Evolutionary conservation across 352 stramenopile species (phyloP), one percentile per base, ranked within the genome.

Genomic region (Pseudoperonospora humuli): DNA sequence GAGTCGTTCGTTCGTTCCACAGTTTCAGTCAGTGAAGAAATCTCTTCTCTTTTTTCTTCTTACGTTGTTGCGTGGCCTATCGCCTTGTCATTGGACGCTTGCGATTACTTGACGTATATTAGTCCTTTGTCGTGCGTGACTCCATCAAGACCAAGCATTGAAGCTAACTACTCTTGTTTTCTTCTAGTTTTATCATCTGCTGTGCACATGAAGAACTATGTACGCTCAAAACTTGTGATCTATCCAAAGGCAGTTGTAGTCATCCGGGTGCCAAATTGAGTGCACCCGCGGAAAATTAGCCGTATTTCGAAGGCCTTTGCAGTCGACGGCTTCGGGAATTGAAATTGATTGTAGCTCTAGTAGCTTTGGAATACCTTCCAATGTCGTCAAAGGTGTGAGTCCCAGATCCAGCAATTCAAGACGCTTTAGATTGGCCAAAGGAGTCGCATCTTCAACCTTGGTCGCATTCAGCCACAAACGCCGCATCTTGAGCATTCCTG

Each of bases 181-280:
- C n/a, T n/a, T n/a, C n/a, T n/a, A n/a, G n/a, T n/a, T n/a, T n/a
- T n/a, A n/a, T n/a, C n/a, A n/a, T n/a, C 32, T 40, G 23, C n/a
- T 35, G 21, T 50, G 14, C 35, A 33, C 37, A 37, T 20, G 20
- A 20, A 21, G n/a, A n/a, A n/a, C n/a, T n/a, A 39, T 13, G 14
- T 34, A 13, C 17, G 11, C 21, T 65, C 27, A 70, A 57, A 70
- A 70, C 15, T 60, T 61, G 52, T 83, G 70, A 47, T 68, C 61
- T 34, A 57, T 82, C 69, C 67, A 80, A 5, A 84, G 61, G 27
- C 69, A 84, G 43, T 78, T 84, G 64, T 75, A 80, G 35, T 69
- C 62, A 25, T 84, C 62, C 11, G 69, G 57, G 29, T 84, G 72
- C 72, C 72, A 84, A 44, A 84, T 71, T 13, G 61, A 43, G 14